Evolutionary conservation across 2,329 filamentous ascomycete genomes (phyloP), one percentile per base, ranked within the genome.

Genomic region (Fusarium phyllophilum): DNA sequence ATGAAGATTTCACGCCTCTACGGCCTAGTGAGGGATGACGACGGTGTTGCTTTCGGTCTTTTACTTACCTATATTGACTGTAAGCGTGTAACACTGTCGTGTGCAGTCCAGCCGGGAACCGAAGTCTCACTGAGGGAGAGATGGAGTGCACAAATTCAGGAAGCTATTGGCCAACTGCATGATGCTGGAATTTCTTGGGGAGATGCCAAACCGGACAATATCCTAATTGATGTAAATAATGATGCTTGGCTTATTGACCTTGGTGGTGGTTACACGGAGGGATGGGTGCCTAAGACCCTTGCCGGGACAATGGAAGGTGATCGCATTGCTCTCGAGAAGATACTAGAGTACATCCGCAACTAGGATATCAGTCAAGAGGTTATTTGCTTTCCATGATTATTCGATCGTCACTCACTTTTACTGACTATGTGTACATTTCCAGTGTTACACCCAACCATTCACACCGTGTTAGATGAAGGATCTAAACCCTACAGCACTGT

Each of bases 211-310:
- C 29, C 59, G 3, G 42, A 64, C 2, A 66, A 66, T 7, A 18
- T 64, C 13, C 36, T 64, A 1, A 64, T 66, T 3, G 63, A 66
- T 17, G 22, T 20, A 4, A 34, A 56, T 2, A 0, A 44, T 5
- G 36, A 66, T 49, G 49, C 63, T 26, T 66, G 63, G 59, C 17
- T 66, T 38, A 41, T 42, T 42, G 59, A 57, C 26, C 64, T 66
- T 20, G 59, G 59, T 14, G 63, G 63, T 18, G 24, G 63, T 3
- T 66, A 57, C 10, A 66, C 59, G 0, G 29, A 20, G 22, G 59
- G 49, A n/a, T 66, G 49, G 59, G 49, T 66, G 18, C 41, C 36
- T 0, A 38, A 42, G 20, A 22, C 1, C 6, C 29, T 36, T 33
- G 11, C 3, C 1, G 63, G 36, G 12, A 66, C 24, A 8, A 8